Percentiles rank a stretch among this genome's conserved stretches.
Conservation (phyloP, 2,329 filamentous ascomycete genomes). For the Aspergillus arachidicola region DNA sequence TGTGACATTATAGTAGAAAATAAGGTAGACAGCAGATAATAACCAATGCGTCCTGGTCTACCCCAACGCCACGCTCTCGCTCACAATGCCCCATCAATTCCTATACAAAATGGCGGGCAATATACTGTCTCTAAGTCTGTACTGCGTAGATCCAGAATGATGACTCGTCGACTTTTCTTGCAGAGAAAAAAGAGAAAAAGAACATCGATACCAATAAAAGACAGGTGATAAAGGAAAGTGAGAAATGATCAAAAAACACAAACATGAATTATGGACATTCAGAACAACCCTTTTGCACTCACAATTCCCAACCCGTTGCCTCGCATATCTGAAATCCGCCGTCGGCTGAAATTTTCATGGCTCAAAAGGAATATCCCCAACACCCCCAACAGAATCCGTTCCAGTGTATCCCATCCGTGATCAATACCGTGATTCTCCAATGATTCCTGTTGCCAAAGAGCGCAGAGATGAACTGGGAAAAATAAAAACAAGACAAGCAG, state of each 20-base stretch:
- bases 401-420: conserved; percentile 43
- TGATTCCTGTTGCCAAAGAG: conserved; percentile 39
- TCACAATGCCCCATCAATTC: background rate
- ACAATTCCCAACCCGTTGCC: conserved; percentile 31
- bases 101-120: conserved; percentile 2
- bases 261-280: conserved; percentile 31
- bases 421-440: conserved; percentile 44
- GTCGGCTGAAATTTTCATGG: conserved; percentile 29
- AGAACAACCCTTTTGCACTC: conserved; percentile 36
- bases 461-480: conserved; percentile 32
- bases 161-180: conserved; percentile 18
- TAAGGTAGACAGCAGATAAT: background rate
- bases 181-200: conserved; percentile 3
- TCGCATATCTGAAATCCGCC: conserved; percentile 29
- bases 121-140: conserved; percentile 5
- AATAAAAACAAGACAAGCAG: conserved; percentile 10
- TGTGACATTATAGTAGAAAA: background rate
- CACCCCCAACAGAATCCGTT: conserved; percentile 42
- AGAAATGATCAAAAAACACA: conserved; percentile 12
- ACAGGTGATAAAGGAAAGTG: conserved; percentile 12
- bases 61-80: background rate
- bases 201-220: conserved; percentile 10
- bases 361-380: conserved; percentile 43
- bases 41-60: background rate
- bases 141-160: conserved; percentile 5